Evolutionary conservation across 2,329 filamentous ascomycete species (phyloP).

Genomic region (Cordyceps militaris): DNA sequence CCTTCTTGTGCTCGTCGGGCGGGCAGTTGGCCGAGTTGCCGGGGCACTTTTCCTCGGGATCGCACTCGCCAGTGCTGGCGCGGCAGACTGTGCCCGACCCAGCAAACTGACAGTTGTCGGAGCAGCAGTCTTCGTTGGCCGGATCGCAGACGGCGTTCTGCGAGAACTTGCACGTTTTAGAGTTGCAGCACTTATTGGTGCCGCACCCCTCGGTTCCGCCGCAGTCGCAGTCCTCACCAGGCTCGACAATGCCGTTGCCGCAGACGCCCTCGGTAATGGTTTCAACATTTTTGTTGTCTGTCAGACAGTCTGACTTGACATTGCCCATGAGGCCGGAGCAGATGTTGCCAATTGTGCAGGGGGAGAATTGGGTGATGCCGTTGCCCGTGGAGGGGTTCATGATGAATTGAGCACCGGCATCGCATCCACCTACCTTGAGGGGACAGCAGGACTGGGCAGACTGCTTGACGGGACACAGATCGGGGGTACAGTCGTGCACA

Average conservation of each 20-base stretch:
- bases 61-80: conserved; percentile 69
- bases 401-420: conserved; percentile 74
- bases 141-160: conserved; percentile 69
- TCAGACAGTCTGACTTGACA: conserved; percentile 69
- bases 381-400: conserved; percentile 88
- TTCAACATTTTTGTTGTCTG: conserved; percentile 75
- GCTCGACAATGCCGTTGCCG: conserved; percentile 94
- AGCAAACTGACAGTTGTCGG: conserved; percentile 57
- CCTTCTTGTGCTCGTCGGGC: conserved; percentile 56
- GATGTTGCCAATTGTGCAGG: conserved; percentile 87
- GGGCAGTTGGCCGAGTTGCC: conserved; percentile 71
- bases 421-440: conserved; percentile 57
- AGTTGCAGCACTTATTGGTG: conserved; percentile 74
- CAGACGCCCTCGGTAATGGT: conserved; percentile 81
- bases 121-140: conserved; percentile 77
- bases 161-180: conserved; percentile 80
- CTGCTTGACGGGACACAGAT: conserved; percentile 59
- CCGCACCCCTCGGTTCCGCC: conserved; percentile 68
- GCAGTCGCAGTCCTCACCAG: conserved; percentile 92
- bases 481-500: conserved; percentile 77
- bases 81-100: conserved; percentile 69
- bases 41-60: conserved; percentile 76
- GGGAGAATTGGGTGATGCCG: conserved; percentile 72
- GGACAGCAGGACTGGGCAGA: conserved; percentile 66
- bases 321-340: conserved; percentile 78